Evolutionary conservation across 306 rosid genomes (phyloP).

Genomic region (Castanopsis chinensis): DNA sequence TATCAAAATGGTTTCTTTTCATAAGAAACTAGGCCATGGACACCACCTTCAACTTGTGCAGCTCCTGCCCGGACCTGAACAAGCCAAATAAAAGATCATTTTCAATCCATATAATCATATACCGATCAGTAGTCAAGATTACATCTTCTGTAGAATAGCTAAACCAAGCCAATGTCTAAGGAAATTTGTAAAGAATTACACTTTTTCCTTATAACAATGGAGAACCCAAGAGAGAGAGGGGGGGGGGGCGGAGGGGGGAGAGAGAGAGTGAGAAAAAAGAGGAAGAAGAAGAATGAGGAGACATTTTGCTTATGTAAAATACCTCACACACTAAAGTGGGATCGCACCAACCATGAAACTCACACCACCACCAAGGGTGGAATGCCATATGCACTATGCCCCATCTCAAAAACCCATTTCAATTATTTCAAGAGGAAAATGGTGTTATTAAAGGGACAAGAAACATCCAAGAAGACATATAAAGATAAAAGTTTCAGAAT

Average conservation of each 20-base stretch:
- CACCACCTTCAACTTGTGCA: constrained; percentile 94
- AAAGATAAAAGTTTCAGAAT: no score
- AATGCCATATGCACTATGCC: constrained; percentile 59
- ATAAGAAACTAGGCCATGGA: constrained; percentile 83
- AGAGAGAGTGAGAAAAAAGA: no score
- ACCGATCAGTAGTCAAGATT: background rate
- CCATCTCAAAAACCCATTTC: background rate
- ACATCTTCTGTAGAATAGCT: constrained; percentile 2
- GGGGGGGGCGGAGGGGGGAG: accelerated
- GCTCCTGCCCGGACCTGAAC: constrained; percentile 87
- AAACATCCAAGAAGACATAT: background rate
- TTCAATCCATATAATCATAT: background rate
- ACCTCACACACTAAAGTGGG: background rate
- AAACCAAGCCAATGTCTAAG: background rate
- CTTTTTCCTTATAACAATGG: background rate
- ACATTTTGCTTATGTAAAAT: constrained; percentile 12
- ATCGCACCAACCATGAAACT: background rate
- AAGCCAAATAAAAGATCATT: background rate
- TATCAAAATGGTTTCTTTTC: constrained; percentile 78
- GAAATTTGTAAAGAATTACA: background rate
- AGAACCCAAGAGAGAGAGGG: no score
- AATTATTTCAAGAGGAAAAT: no score
- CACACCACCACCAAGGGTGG: background rate
- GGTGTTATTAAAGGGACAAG: constrained; percentile 32
- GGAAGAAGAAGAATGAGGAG: background rate